Base-by-base conservation (phyloP, 768 basidiomycete genomes). In the Lactifluus echinatus region DNA sequence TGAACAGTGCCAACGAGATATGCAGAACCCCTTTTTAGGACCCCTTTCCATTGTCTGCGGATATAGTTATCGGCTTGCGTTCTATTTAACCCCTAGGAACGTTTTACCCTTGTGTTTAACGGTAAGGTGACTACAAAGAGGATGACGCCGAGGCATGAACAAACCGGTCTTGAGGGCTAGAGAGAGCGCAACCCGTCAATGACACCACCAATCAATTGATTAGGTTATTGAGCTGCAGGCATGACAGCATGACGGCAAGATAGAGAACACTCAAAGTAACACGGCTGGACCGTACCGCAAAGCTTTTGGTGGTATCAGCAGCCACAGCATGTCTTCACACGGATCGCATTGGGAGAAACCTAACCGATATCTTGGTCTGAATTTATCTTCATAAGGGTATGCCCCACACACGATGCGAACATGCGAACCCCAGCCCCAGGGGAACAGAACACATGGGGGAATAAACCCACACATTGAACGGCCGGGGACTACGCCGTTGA, bases 81-180 rank as follows among this genome's bases (percentile, higher is more conserved):
- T 23, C 50, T 57, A 57, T 58, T 53, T 59, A 59, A 49, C 57
- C 40, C 40, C 39, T 4, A 17, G 28, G 31, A 31, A 26, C 19
- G 39, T n/a, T n/a, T n/a, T n/a, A n/a, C n/a, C n/a, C n/a, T n/a
- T n/a, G n/a, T 7, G 8, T 19, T 42, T 34, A 40, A 8, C 23
- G 37, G 21, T 42, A 23, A 37, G 34, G 14, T 19, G n/a, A 50
- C 29, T 19, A 17, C 39, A 56, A 43, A 28, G 33, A 24, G 43
- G 21, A 11, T 21, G 28, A 26, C 19, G 43, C 26, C 24, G 29
- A 39, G n/a, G 11, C 11, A 14, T 10, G 28, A 12, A n/a, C 11
- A 14, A 52, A 19, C 21, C 31, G 23, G 45, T 10, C 19, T 33
- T n/a, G 29, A 17, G 1, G n/a, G n/a, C n/a, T 17, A 36, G 33